Conservation (phyloP, 2,329 filamentous ascomycete genomes). For the Cytospora mali region DNA sequence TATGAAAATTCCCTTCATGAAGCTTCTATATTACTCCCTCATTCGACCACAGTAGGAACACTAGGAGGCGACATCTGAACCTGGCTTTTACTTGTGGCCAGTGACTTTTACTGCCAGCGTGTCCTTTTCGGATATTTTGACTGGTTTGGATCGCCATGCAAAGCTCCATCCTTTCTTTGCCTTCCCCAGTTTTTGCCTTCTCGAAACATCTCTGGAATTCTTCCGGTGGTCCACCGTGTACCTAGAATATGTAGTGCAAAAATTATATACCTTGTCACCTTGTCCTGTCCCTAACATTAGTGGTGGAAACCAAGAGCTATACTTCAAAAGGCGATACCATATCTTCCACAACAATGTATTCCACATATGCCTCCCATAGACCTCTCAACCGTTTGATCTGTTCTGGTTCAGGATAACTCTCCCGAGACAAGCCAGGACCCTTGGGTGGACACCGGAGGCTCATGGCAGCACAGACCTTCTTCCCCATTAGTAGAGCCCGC, state of each 20-base stretch:
- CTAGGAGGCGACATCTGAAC: not conserved
- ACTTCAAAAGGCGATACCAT: too few species aligned
- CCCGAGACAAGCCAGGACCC: not conserved
- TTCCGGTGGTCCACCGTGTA: conserved; percentile 1
- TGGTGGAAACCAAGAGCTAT: too few species aligned
- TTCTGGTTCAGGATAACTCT: not conserved
- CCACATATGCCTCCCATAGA: not conserved
- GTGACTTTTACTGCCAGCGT: conserved; percentile 23
- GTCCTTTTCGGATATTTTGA: conserved; percentile 20
- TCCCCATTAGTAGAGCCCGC: not conserved
- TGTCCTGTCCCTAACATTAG: too few species aligned
- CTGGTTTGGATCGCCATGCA: conserved; percentile 10
- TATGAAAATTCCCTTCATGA: not conserved
- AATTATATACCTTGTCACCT: not conserved
- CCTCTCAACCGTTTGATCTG: too few species aligned
- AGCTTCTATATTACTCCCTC: not conserved
- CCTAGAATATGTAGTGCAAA: not conserved
- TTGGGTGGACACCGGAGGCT: not conserved
- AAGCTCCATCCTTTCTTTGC: conserved; percentile 10
- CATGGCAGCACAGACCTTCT: conserved; percentile 18
- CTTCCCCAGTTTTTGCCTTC: conserved; percentile 14
- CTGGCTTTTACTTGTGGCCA: not conserved
- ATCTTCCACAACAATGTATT: too few species aligned
- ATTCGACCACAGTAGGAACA: not conserved
- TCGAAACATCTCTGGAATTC: conserved; percentile 27